Evolutionary conservation across 2,329 filamentous ascomycete species (phyloP).

Genomic region (Cryphonectria radicalis): DNA sequence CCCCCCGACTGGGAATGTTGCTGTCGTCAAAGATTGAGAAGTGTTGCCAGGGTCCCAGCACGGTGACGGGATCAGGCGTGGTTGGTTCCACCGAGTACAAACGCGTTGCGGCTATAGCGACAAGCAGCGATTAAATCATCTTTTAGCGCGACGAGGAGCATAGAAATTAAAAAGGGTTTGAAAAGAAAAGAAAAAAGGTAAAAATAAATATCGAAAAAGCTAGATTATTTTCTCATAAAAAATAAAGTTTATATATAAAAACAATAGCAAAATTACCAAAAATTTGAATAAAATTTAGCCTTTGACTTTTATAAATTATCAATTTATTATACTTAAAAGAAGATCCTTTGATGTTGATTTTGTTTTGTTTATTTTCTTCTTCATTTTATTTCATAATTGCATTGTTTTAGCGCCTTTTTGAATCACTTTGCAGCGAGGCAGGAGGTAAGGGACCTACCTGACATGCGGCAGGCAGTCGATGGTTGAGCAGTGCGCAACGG

Average conservation of each 20-base stretch:
- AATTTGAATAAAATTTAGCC: not conserved
- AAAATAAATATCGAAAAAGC: not conserved
- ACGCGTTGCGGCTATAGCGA: not conserved
- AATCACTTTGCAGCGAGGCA: not conserved
- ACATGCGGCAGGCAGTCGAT: not conserved
- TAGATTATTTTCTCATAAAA: not conserved
- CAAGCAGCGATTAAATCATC: not conserved
- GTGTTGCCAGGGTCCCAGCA: not conserved
- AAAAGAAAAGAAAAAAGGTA: not conserved
- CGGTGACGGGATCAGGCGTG: not conserved
- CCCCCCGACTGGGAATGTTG: constrained; percentile 5
- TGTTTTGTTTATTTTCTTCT: not conserved
- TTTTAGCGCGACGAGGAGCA: not conserved
- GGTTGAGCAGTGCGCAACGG: not conserved
- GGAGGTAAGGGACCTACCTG: not conserved
- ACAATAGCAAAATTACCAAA: rapidly evolving
- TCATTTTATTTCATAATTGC: not conserved
- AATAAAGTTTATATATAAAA: not conserved
- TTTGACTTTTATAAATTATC: not conserved
- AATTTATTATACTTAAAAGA: not conserved
- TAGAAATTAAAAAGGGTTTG: not conserved
- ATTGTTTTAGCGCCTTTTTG: not conserved
- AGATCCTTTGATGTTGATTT: not conserved
- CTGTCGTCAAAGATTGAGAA: not conserved
- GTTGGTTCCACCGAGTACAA: not conserved